Percentiles rank a stretch among this genome's conserved stretches.
Conservation (phyloP, 2,329 filamentous ascomycete genomes). For the Colletotrichum musae region DNA sequence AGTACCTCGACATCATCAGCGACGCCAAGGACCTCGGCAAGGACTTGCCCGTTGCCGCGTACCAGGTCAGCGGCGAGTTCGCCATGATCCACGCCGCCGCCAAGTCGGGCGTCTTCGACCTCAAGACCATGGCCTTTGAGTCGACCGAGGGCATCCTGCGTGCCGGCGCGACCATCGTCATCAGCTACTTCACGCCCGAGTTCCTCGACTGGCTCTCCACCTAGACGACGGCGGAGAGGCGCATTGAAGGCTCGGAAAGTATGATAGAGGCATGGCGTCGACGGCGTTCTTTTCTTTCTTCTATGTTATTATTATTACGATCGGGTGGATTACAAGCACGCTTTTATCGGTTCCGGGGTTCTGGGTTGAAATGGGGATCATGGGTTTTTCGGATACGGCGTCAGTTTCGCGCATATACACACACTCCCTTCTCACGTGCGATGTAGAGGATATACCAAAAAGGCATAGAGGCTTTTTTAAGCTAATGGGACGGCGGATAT, state of each 20-base stretch:
- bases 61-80: constrained; percentile 97
- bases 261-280: constrained; percentile 32
- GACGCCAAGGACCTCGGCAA: constrained; percentile 95
- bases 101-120: constrained; percentile 95
- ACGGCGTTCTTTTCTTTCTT: constrained; percentile 21
- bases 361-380: constrained; percentile 6
- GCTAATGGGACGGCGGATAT: constrained; percentile 24
- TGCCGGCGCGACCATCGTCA: constrained; percentile 92
- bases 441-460: constrained; percentile 35
- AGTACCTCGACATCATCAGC: constrained; percentile 97
- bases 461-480: not conserved
- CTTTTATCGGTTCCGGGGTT: not conserved
- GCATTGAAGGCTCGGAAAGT: constrained; percentile 5
- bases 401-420: constrained; percentile 27
- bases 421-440: constrained; percentile 16
- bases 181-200: constrained; percentile 94
- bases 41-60: constrained; percentile 93
- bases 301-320: not conserved
- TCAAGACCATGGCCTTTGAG: constrained; percentile 96
- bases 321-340: not conserved
- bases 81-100: constrained; percentile 98
- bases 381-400: constrained; percentile 9
- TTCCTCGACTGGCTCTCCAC: constrained; percentile 77
- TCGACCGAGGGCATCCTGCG: constrained; percentile 93
- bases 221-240: constrained; percentile 45